Base-by-base conservation (phyloP, 148 eudicot species). In the Diospyros kaki region DNA sequence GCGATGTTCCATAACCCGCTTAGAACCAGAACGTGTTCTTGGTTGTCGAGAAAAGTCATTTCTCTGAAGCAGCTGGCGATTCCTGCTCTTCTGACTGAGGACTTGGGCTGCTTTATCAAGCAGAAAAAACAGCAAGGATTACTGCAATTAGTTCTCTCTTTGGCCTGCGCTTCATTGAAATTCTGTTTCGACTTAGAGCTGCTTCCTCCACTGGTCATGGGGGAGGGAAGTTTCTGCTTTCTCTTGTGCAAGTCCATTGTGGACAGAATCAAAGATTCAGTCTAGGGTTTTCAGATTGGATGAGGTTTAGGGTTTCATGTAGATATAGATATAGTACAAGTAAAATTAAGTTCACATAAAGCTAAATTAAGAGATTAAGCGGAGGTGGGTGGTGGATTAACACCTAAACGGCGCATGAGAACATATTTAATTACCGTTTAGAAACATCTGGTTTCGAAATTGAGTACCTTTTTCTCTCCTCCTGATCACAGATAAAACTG, bases 1-100 rank as follows among this genome's bases (percentile, higher is more conserved):
- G 98, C 92, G 15, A 86, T 76, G 74, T 75, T 87, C 98, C 98
- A 93, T 53, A 93, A 59, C 46, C 88, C 84, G 28, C 90, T 89
- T 10, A 93, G 76, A 18, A 86, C 93, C 68, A 93, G 79, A 13
- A 93, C 85, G 28, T 81, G 90, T 28, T 87, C 88, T 77, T 86
- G 79, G 72, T 82, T 83, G 18, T 86, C 87, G 38, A 69, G 52
- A 5, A 70, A 43, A 55, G 84, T 85, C 67, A 89, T 82, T 69
- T 81, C 76, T 74, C 77, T 81, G 72, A 93, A 84, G 83, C 81
- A 87, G 71, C 84, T 84, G 68, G 81, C 71, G 11, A 93, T 74
- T n/a, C 73, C 63, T 51, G 55, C 60, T 79, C 85, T 86, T 67
- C 92, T 86, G 13, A 63, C 39, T 63, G 67, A 43, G 66, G 87